Evolutionary conservation across 2,329 filamentous ascomycete genomes (phyloP), one percentile per base, ranked within the genome.

Genomic region (Plectosphaerella cucumerina): DNA sequence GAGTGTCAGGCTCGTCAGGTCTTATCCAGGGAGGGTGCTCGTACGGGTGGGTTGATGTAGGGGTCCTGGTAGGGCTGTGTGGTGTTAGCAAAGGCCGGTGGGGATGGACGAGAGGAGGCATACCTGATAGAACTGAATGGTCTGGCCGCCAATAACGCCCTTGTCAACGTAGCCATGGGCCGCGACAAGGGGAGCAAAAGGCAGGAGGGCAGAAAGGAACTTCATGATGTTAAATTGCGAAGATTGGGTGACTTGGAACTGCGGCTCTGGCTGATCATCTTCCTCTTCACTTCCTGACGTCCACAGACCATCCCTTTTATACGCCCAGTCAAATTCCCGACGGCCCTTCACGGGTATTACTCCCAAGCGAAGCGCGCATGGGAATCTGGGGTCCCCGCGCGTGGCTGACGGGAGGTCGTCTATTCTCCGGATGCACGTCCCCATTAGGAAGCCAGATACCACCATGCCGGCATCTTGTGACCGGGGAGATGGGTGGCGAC

Each of bases 81-180:
- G 10, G 1, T 12, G 22, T 48, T 35, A 42, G 35, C 17, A 6
- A n/a, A 14, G n/a, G 6, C 14, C 15, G 22, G 6, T 14, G 20
- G 26, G 12, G 2, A 37, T 42, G 37, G 22, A 18, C 14, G 11
- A 21, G 14, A 5, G 2, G 11, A 44, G 18, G 49, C 8, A 31
- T 48, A 66, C 62, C 55, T 67, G 66, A 46, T 68, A 70, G 54
- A 69, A 70, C 56, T 67, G 59, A 50, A 71, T 73, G 47, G 62
- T 62, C 39, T 64, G 59, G 2, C 71, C 70, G 5, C 65, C 69
- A 46, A 78, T 76, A 12, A 67, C 71, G 48, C 69, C 74, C 44
- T 66, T 70, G 51, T 72, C 68, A 47, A 80, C 70, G 53, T 74
- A 74, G 26, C 77, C 77, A 53, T 81, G 77, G 44, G 69, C 75